These are phyloP conservation scores for Apium graveolens DNA, from an alignment of 129 eudicot species.

Conservation along the genomic window DNA sequence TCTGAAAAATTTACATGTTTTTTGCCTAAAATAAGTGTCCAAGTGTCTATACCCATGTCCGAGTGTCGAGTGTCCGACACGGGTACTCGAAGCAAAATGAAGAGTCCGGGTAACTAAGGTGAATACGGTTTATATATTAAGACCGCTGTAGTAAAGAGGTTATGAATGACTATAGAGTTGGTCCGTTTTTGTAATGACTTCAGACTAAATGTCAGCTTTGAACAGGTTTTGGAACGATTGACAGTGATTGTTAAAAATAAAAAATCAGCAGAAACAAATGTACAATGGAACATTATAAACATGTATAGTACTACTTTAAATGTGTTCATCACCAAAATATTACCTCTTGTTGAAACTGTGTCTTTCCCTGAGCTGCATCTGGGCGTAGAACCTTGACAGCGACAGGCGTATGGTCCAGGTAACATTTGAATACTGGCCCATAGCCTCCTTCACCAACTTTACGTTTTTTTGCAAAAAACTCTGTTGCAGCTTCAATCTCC, in stretches of 20 bases:
- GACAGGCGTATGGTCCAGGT: conserved; percentile 7
- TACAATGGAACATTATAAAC: background rate
- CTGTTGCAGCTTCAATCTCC: conserved; percentile 10
- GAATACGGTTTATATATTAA: too few species aligned
- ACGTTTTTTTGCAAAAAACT: background rate
- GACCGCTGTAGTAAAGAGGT: background rate
- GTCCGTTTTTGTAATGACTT: background rate
- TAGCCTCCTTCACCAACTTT: conserved; percentile 9
- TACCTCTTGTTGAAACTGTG: conserved; percentile 10
- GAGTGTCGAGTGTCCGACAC: too few species aligned
- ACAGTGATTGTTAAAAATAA: background rate
- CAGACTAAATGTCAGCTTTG: background rate
- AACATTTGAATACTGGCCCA: conserved; percentile 9
- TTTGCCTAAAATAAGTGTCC: too few species aligned
- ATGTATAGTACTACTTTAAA: background rate
- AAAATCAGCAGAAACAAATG: background rate
- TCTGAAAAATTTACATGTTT: too few species aligned
- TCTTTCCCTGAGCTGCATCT: conserved; percentile 8
- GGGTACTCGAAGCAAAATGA: too few species aligned
- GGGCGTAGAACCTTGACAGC: conserved; percentile 10
- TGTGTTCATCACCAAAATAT: background rate
- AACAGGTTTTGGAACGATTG: background rate
- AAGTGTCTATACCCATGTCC: too few species aligned
- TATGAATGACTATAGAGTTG: background rate
- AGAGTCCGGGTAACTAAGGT: too few species aligned